Conservation (phyloP, 129 eudicot genomes). For the Saposhnikovia divaricata region DNA sequence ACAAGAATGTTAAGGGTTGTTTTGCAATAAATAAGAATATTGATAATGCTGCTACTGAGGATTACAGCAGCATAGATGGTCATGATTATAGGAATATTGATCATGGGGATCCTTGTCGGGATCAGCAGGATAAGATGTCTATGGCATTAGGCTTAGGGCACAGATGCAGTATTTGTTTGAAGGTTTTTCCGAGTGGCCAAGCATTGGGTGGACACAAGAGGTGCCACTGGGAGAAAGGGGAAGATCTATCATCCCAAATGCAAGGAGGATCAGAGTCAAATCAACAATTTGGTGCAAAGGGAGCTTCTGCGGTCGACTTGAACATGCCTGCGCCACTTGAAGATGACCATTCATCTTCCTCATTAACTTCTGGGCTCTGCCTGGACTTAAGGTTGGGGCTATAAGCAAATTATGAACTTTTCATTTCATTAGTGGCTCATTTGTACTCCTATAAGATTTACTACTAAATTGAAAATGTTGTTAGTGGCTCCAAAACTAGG, state of each 20-base stretch:
- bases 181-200: slow-evolving; percentile 63
- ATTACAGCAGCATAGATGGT: not conserved
- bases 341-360: slow-evolving; percentile 17
- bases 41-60: slow-evolving; percentile 23
- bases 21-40: slow-evolving; percentile 41
- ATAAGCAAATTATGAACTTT: not conserved
- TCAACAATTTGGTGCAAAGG: not conserved
- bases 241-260: slow-evolving; percentile 17
- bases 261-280: slow-evolving; percentile 12
- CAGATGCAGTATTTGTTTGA: slow-evolving; percentile 44
- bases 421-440: not conserved
- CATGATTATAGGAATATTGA: not conserved
- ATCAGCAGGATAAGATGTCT: slow-evolving; percentile 7
- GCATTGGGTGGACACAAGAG: slow-evolving; percentile 80
- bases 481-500: slow-evolving; percentile 6
- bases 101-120: slow-evolving; percentile 8
- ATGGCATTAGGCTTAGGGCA: slow-evolving; percentile 24
- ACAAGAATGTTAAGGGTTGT: slow-evolving; percentile 90
- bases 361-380: slow-evolving; percentile 19
- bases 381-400: slow-evolving; percentile 62
- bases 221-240: slow-evolving; percentile 69
- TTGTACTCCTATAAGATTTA: not conserved
- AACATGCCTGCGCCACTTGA: slow-evolving; percentile 28
- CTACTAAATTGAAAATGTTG: not conserved
- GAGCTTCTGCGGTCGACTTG: slow-evolving; percentile 28